These are phyloP conservation scores for Davidsoniella neocaledoniae DNA, from an alignment of 2,329 filamentous ascomycete species.

Conservation along the genomic window DNA sequence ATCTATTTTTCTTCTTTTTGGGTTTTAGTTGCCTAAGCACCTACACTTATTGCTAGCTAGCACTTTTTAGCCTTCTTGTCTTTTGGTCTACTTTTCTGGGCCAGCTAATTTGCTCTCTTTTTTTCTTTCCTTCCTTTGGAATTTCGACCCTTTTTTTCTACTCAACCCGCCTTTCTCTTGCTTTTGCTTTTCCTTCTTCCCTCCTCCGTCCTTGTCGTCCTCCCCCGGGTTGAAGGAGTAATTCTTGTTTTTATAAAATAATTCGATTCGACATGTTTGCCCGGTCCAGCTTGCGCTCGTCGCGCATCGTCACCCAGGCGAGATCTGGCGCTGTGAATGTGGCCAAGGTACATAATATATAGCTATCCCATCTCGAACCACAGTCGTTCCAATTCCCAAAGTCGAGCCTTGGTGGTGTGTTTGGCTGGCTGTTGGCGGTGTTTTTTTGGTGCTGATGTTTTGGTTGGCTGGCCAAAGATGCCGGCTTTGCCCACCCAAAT, in stretches of 20 bases:
- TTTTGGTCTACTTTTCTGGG: constrained; percentile 6
- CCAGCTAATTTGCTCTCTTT: constrained; percentile 9
- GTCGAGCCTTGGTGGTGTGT: neutral
- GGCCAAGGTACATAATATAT: constrained; percentile 48
- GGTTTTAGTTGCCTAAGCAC: no score
- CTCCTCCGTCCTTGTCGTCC: constrained; percentile 10
- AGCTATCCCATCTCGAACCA: neutral
- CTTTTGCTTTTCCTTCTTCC: constrained; percentile 7
- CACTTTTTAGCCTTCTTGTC: neutral
- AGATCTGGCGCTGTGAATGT: constrained; percentile 56
- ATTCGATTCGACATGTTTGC: constrained; percentile 62
- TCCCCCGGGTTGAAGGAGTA: constrained; percentile 13
- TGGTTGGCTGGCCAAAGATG: neutral
- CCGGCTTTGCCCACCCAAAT: constrained; percentile 2
- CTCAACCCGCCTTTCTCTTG: constrained; percentile 9
- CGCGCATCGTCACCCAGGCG: constrained; percentile 68
- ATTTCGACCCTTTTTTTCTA: constrained; percentile 10
- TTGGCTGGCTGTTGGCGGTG: neutral
- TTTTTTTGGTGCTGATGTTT: neutral
- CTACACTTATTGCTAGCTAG: no score
- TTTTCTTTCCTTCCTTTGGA: constrained; percentile 6
- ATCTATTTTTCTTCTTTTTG: no score
- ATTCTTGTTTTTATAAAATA: constrained; percentile 11
- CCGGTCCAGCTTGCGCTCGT: constrained; percentile 76
- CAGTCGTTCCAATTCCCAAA: neutral